phyloP scores from a whole-genome alignment of 192 early-diverging fungal genomes.

The Coemansia sp. region DNA sequence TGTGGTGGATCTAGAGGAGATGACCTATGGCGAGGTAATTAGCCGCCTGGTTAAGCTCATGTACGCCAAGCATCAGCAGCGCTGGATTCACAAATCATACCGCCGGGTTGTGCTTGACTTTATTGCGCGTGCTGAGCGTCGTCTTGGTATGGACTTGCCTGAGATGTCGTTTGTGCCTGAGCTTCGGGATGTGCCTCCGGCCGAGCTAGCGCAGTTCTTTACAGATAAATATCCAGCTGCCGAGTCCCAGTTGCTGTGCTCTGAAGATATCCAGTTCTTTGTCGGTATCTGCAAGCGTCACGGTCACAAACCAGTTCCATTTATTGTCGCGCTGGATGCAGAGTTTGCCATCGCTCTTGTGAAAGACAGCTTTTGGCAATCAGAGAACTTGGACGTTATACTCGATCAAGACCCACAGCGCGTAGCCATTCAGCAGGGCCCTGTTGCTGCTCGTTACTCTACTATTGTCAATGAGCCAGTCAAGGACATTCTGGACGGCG shows the following conservation, averaged over 20 bases:
- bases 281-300: slow-evolving; percentile 55
- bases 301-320: slow-evolving; percentile 87
- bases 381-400: slow-evolving; percentile 84
- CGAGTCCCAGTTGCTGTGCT: slow-evolving; percentile 11
- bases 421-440: slow-evolving; percentile 88
- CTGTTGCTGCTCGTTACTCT: slow-evolving; percentile 77
- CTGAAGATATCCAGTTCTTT: slow-evolving; percentile 46
- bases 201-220: slow-evolving; percentile 25
- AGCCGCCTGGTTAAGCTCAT: slow-evolving; percentile 81
- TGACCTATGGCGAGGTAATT: slow-evolving; percentile 90
- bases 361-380: slow-evolving; percentile 91
- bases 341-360: slow-evolving; percentile 90
- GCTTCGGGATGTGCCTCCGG: background rate
- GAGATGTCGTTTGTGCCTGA: background rate
- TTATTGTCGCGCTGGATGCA: slow-evolving; percentile 84
- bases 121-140: slow-evolving; percentile 81
- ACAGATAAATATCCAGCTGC: slow-evolving; percentile 13
- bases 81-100: slow-evolving; percentile 82
- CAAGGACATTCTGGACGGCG: slow-evolving; percentile 83
- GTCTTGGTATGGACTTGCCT: slow-evolving; percentile 57
- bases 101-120: slow-evolving; percentile 78
- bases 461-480: slow-evolving; percentile 82
- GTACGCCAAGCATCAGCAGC: slow-evolving; percentile 70
- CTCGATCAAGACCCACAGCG: slow-evolving; percentile 84
- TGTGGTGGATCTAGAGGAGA: slow-evolving; percentile 82